Evolutionary conservation across 2,329 filamentous ascomycete genomes (phyloP), one percentile per base, ranked within the genome.

Genomic region (Clarireedia sp.): DNA sequence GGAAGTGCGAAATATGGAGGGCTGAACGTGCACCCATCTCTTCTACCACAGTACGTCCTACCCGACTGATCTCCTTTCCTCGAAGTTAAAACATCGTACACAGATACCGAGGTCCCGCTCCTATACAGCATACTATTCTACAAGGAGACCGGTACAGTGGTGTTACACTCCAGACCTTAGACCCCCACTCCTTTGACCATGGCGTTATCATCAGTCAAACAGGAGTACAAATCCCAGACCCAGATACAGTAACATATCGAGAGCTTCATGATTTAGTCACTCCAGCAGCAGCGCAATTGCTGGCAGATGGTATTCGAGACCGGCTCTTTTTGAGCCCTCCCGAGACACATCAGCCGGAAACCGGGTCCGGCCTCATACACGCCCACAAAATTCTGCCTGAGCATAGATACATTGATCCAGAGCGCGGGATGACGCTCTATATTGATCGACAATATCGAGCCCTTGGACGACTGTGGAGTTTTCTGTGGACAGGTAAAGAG

Each of bases 1-100:
- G 74, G 74, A 21, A 73, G 73, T 1, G 81, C 87, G 23, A 81
- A 80, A 63, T 96, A 95, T 71, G 91, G 91, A 44, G 94, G 94
- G 0, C 73, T 99, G 3, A 99, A 99, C 70, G 79, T 99, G 2
- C 94, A 99, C 67, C 94, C 94, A 1, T 97, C 92, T 0, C 73
- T 96, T 26, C 79, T 99, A 14, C 92, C 91, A 3, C 86, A 94
- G 84, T 89, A 75, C 62, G 75, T 67, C 6, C 5, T 26, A 44
- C 40, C 53, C 23, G 24, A 7, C 9, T 43, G 24, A 51, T 17
- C 6, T 38, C 23, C 6, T 33, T 41, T 16, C n/a, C 33, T 23
- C 3, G 1, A 36, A 23, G 12, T 10, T 56, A 57, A 60, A 60
- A 17, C 19, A 33, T 21, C 2, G 17, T 40, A 33, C 21, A 46